Conservation (phyloP, 805 yeast species). For the Teunomyces pallodes region DNA sequence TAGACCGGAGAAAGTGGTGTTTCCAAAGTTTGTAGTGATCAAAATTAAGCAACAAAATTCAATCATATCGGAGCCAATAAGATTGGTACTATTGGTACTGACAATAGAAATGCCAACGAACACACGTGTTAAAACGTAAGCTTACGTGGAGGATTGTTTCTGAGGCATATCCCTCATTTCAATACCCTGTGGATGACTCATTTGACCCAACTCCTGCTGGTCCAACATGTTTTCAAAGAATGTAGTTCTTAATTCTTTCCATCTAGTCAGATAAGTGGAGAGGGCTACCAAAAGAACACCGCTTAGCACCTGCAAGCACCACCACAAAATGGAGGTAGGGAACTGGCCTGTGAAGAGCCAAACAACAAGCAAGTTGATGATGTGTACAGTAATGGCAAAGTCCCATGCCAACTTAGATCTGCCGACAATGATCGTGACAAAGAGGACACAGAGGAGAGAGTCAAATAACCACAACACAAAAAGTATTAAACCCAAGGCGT, state of each 20-base stretch:
- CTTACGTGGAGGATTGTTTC: not conserved
- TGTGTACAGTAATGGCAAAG: constrained; percentile 90
- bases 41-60: too few relatives aligned
- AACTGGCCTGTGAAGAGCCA: constrained; percentile 63
- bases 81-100: too few relatives aligned
- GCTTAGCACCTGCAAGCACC: constrained; percentile 72
- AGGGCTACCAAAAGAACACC: constrained; percentile 67
- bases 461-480: constrained; percentile 79
- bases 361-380: constrained; percentile 68
- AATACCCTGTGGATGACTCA: constrained; percentile 14
- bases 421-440: constrained; percentile 85
- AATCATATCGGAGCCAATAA: too few relatives aligned
- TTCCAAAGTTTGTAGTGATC: too few relatives aligned
- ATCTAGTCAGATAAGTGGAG: constrained; percentile 87
- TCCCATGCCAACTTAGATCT: constrained; percentile 94
- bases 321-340: constrained; percentile 78
- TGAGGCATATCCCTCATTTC: constrained; percentile 17
- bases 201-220: constrained; percentile 46
- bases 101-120: not conserved
- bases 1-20: too few relatives aligned
- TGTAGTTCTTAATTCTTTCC: constrained; percentile 87
- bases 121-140: too few relatives aligned
- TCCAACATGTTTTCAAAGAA: constrained; percentile 84
- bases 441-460: constrained; percentile 76
- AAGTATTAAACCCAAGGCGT: constrained; percentile 76